These are phyloP conservation scores for Coemansia sp. DNA, from an alignment of 192 early-diverging fungal genomes.

Conservation along the genomic window DNA sequence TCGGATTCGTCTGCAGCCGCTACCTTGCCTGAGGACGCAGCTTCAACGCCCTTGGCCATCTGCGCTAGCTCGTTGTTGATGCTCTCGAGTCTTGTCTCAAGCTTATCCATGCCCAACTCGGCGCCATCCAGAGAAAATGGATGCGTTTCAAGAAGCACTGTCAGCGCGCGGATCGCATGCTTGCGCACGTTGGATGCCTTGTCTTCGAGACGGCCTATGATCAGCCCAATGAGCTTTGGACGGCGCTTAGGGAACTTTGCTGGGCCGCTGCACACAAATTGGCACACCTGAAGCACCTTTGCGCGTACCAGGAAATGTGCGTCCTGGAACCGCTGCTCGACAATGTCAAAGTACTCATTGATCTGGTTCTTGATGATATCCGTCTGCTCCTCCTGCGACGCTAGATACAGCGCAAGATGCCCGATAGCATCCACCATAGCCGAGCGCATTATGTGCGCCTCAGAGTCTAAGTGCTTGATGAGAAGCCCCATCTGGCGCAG, in stretches of 20 bases:
- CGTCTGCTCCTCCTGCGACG: conserved; percentile 69
- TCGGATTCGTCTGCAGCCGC: conserved; percentile 28
- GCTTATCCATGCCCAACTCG: conserved; percentile 67
- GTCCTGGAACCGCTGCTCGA: conserved; percentile 92
- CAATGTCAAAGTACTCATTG: conserved; percentile 83
- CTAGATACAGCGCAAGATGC: conserved; percentile 75
- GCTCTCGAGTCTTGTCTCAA: conserved; percentile 66
- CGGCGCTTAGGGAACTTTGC: conserved; percentile 76
- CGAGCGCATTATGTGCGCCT: conserved; percentile 83
- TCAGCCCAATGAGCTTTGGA: conserved; percentile 65
- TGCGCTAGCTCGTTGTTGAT: conserved; percentile 71
- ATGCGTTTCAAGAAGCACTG: conserved; percentile 78
- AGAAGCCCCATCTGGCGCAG: conserved; percentile 88
- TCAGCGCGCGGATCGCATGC: conserved; percentile 84
- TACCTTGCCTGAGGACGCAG: conserved; percentile 24
- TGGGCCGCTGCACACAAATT: conserved; percentile 75
- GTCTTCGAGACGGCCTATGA: conserved; percentile 82
- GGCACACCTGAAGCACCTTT: conserved; percentile 84
- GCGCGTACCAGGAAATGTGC: conserved; percentile 79
- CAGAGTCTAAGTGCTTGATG: conserved; percentile 83
- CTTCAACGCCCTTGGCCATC: conserved; percentile 32
- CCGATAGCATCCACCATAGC: conserved; percentile 89
- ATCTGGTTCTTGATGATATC: conserved; percentile 71
- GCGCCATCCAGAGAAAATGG: conserved; percentile 90
- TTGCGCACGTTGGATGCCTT: conserved; percentile 88